phyloP scores from a whole-genome alignment of 495 filamentous ascomycete species.

The Letharia lupina region DNA sequence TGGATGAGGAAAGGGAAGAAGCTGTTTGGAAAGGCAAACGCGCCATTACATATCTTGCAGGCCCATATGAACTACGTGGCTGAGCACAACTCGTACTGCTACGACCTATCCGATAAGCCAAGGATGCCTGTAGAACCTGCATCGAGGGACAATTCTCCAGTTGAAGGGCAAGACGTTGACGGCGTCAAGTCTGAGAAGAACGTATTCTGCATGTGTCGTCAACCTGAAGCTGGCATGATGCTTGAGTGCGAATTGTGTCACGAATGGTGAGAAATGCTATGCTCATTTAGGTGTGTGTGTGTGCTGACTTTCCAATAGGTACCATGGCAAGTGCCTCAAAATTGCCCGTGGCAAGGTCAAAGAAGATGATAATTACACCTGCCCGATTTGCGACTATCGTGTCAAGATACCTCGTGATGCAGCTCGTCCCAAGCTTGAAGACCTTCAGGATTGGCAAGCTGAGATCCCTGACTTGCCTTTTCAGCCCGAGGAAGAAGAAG shows the following conservation, averaged over 20 bases:
- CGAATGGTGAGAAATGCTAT: conserved; percentile 63
- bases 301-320: conserved; percentile 46
- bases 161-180: conserved; percentile 48
- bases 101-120: conserved; percentile 84
- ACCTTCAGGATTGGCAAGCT: conserved; percentile 77
- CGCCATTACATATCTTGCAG: conserved; percentile 87
- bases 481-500: conserved; percentile 89
- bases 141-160: conserved; percentile 75
- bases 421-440: conserved; percentile 89
- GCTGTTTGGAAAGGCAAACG: conserved; percentile 96
- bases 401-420: conserved; percentile 98
- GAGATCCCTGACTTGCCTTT: conserved; percentile 81
- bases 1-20: conserved; percentile 99
- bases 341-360: conserved; percentile 96
- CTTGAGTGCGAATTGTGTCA: conserved; percentile 97
- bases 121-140: conserved; percentile 85
- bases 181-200: conserved; percentile 52
- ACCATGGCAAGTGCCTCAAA: conserved; percentile 97
- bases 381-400: conserved; percentile 95
- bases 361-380: conserved; percentile 97
- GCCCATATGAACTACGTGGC: conserved; percentile 91
- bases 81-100: conserved; percentile 80
- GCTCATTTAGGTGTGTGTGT: not conserved
- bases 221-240: conserved; percentile 95
- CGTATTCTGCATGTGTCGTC: conserved; percentile 95